Conservation (phyloP, 805 yeast species). For the Kuraishia borneana region DNA sequence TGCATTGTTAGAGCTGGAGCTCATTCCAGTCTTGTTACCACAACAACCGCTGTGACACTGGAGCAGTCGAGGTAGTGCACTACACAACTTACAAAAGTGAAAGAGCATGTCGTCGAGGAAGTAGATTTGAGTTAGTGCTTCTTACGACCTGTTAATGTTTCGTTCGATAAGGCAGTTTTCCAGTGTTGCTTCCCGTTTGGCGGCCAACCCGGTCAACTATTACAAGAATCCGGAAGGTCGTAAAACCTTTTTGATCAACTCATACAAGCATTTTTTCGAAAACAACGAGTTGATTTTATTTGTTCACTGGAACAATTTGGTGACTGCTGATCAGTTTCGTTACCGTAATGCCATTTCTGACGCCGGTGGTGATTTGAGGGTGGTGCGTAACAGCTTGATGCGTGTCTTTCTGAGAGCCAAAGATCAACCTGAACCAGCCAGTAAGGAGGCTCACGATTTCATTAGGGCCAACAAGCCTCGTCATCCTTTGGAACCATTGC, state of each 20-base stretch:
- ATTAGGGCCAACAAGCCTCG: conserved; percentile 26
- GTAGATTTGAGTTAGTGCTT: no score
- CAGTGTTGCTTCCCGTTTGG: no score
- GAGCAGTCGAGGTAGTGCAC: no score
- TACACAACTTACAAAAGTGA: no score
- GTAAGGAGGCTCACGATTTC: conserved; percentile 29
- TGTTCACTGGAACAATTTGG: conserved; percentile 76
- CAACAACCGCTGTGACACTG: no score
- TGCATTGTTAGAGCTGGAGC: neutral
- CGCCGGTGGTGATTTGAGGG: conserved; percentile 60
- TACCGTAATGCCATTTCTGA: conserved; percentile 51
- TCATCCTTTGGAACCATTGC: conserved; percentile 63
- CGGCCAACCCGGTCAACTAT: conserved; percentile 15
- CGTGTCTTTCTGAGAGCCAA: conserved; percentile 68
- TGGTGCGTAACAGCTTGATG: conserved; percentile 61
- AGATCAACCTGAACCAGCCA: conserved; percentile 64
- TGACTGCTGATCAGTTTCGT: conserved; percentile 53
- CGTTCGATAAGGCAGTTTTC: no score
- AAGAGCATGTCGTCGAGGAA: no score
- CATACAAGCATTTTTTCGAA: conserved; percentile 62
- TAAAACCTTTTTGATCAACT: conserved; percentile 78
- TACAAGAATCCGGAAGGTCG: conserved; percentile 58
- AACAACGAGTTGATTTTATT: conserved; percentile 61
- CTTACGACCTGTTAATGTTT: no score
- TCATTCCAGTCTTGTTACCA: no score